These are phyloP conservation scores for Bertia moriformis DNA, from an alignment of 2,329 filamentous ascomycete species.

Conservation along the genomic window DNA sequence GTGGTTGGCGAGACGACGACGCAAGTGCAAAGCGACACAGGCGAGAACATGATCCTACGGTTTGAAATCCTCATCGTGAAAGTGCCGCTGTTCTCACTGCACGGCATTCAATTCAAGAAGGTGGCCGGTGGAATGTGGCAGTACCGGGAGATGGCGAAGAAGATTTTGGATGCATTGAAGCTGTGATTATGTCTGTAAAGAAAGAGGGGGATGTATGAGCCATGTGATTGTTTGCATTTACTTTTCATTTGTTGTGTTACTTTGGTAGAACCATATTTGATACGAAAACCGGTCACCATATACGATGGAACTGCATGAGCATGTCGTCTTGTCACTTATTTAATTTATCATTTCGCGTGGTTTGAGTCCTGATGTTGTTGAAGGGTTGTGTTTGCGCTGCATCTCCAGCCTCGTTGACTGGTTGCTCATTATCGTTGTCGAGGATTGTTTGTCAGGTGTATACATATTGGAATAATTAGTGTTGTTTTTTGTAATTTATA, in stretches of 20 bases:
- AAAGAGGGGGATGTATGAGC: not conserved
- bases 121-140: conserved; percentile 93
- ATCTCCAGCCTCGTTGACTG: too few species aligned
- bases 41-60: conserved; percentile 67
- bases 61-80: conserved; percentile 98
- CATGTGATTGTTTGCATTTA: not conserved
- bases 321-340: too few species aligned
- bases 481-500: too few species aligned
- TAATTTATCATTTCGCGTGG: not conserved
- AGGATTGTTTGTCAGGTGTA: too few species aligned
- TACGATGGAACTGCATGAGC: too few species aligned
- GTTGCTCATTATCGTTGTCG: too few species aligned
- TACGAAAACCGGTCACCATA: too few species aligned
- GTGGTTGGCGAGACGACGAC: conserved; percentile 79
- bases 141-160: conserved; percentile 96
- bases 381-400: too few species aligned
- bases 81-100: conserved; percentile 78
- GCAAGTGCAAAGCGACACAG: conserved; percentile 79
- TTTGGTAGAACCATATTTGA: too few species aligned
- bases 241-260: too few species aligned
- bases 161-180: conserved; percentile 74
- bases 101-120: conserved; percentile 97
- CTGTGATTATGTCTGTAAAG: conserved; percentile 33
- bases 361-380: too few species aligned
- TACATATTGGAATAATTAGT: too few species aligned